Base-by-base conservation (phyloP, 1,139 yeast genomes). In the Saccharomyces hybrid region DNA sequence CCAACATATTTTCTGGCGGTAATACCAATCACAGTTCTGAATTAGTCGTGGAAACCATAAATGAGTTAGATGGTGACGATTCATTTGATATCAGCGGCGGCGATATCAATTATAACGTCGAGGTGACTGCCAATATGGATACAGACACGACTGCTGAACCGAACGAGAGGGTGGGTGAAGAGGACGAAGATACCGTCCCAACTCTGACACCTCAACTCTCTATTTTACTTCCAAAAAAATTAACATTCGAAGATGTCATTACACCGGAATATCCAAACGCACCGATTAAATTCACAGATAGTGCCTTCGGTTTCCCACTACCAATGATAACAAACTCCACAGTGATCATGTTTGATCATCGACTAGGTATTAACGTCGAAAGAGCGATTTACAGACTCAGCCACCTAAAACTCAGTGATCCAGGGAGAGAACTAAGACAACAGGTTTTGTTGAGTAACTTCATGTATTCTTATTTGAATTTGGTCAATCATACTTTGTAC, bases 391-490 rank as follows among this genome's bases (percentile, higher is more conserved):
- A 93, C 69, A 76, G 99, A 56, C 76, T 95, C 57, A 87, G 96
- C 47, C 99, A 93, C 71, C 74, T 93, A 68, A 93, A 93, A 70
- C 76, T 93, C 61, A 96, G 98, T 46, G 95, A 95, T 67, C 95
- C 98, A 1, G 87, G 89, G 66, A 76, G 98, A 55, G 95, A 95
- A 20, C 74, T 93, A 57, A 78, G 91, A 41, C 97, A 93, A 67
- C 99, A 93, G 68, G 99, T 93, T 2, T 71, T 93, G 51, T 73
- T 93, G 60, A 88, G 96, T 55, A 95, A 95, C 69, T 93, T 93
- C 78, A 93, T 93, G 99, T 93, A 93, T 69, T 95, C 98, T 0
- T 93, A 93, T 71, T 79, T 93, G 76, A 93, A 93, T 67, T 76
- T 93, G 71, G 96, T 93, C 55, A 95, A 93, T 70, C 97, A 91